Evolutionary conservation across 202 grass and related monocot species (phyloP).

Genomic region (Zoysia matrella): DNA sequence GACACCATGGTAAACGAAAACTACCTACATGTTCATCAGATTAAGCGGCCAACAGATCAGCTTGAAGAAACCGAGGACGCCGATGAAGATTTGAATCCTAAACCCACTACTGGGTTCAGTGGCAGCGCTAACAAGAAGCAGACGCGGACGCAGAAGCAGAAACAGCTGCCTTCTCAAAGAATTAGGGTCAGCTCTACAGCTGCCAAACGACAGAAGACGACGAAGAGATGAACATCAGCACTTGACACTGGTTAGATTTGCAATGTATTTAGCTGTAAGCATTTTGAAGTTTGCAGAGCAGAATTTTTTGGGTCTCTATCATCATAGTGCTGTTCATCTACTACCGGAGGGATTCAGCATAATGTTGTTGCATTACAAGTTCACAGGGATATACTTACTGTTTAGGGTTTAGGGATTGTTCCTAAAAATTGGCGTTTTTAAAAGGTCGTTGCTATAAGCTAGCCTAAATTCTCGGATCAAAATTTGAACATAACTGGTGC

Average conservation of each 20-base stretch:
- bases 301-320: not conserved
- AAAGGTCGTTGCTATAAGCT: not conserved
- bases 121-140: not conserved
- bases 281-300: too few relatives aligned
- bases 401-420: too few relatives aligned
- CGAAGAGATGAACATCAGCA: not conserved
- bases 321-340: not conserved
- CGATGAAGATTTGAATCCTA: constrained; percentile 23
- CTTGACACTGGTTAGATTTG: not conserved
- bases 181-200: not conserved
- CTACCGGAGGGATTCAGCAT: too few relatives aligned
- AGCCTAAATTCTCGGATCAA: not conserved
- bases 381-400: too few relatives aligned
- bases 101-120: not conserved
- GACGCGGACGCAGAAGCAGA: not conserved
- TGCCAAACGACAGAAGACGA: not conserved
- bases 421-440: too few relatives aligned
- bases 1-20: constrained; percentile 55
- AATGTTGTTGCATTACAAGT: too few relatives aligned
- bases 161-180: constrained; percentile 37
- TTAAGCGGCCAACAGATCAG: not conserved
- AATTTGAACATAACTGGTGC: not conserved
- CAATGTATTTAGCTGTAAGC: not conserved
- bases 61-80: too few relatives aligned
- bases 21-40: constrained; percentile 34